Conservation (phyloP, 495 filamentous ascomycete species). For the Amphirosellinia nigrospora region DNA sequence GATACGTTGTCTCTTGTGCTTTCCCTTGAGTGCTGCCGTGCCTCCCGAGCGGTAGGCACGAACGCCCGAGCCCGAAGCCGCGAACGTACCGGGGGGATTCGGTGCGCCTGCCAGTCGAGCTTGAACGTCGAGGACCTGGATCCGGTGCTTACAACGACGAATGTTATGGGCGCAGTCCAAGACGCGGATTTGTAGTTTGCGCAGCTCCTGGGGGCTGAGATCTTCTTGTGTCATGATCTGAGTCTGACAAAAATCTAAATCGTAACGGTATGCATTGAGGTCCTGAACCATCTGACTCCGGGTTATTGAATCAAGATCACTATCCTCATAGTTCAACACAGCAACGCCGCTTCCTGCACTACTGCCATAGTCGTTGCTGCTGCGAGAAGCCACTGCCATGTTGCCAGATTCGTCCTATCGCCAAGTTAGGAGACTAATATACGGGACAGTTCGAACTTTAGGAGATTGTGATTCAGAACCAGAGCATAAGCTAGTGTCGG, state of each 20-base stretch:
- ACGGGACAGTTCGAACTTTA: background rate
- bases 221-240: constrained; percentile 39
- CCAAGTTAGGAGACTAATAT: constrained; percentile 3
- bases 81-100: background rate
- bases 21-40: constrained; percentile 5
- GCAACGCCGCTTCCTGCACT: constrained; percentile 18
- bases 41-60: constrained; percentile 6
- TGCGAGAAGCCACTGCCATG: constrained; percentile 2
- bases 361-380: constrained; percentile 24
- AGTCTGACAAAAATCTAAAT: constrained; percentile 45
- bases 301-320: constrained; percentile 47
- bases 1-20: constrained; percentile 29
- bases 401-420: constrained; percentile 18
- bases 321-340: constrained; percentile 34
- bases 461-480: background rate
- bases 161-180: constrained; percentile 52
- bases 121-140: constrained; percentile 41
- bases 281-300: constrained; percentile 51
- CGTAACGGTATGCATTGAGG: constrained; percentile 48
- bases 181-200: constrained; percentile 47
- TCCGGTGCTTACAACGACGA: constrained; percentile 47
- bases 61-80: background rate
- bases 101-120: constrained; percentile 20
- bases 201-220: constrained; percentile 49
- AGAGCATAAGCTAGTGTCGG: background rate